Conservation (phyloP, 345 rosid species). For the Chamaenerion angustifolium region DNA sequence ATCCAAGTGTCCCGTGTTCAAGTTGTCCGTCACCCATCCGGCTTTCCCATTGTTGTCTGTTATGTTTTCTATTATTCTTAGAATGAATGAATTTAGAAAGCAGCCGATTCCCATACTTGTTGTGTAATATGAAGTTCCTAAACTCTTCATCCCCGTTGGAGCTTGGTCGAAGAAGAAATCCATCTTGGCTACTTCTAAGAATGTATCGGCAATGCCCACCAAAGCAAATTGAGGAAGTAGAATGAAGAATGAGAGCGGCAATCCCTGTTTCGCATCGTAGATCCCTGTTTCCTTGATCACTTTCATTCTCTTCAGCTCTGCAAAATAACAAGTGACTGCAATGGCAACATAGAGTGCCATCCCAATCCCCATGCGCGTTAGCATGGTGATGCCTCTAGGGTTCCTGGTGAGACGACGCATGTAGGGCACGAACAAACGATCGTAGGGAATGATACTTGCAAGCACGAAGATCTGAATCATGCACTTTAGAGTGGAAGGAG, state of each 20-base stretch:
- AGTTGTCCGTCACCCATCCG: slow-evolving; percentile 61
- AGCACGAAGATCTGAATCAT: slow-evolving; percentile 57
- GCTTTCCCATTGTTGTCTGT: slow-evolving; percentile 32
- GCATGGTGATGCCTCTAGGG: slow-evolving; percentile 66
- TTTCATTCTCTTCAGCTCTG: slow-evolving; percentile 43
- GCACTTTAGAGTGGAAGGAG: slow-evolving; percentile 54
- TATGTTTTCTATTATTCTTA: no score
- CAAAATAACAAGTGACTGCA: slow-evolving; percentile 33
- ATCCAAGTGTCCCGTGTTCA: slow-evolving; percentile 52
- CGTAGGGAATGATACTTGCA: slow-evolving; percentile 36
- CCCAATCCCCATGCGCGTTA: slow-evolving; percentile 76
- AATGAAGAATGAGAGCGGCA: slow-evolving; percentile 41
- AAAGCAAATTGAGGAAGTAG: slow-evolving; percentile 64
- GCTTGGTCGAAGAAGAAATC: slow-evolving; percentile 86
- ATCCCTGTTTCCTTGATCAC: slow-evolving; percentile 23
- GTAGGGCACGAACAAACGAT: slow-evolving; percentile 36
- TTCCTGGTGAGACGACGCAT: slow-evolving; percentile 33
- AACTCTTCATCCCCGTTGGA: slow-evolving; percentile 69
- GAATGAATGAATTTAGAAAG: slow-evolving; percentile 48
- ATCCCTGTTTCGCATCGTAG: slow-evolving; percentile 7
- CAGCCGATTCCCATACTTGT: slow-evolving; percentile 50
- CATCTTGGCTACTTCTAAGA: slow-evolving; percentile 58
- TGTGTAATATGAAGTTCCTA: slow-evolving; percentile 59
- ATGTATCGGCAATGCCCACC: slow-evolving; percentile 56
- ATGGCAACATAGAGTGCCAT: slow-evolving; percentile 29